A percentile compares a stretch with the other conserved stretches of the same genome.
Evolutionary conservation across 176 grass and related monocot genomes (phyloP).

Genomic region (Tillandsia leiboldiana): DNA sequence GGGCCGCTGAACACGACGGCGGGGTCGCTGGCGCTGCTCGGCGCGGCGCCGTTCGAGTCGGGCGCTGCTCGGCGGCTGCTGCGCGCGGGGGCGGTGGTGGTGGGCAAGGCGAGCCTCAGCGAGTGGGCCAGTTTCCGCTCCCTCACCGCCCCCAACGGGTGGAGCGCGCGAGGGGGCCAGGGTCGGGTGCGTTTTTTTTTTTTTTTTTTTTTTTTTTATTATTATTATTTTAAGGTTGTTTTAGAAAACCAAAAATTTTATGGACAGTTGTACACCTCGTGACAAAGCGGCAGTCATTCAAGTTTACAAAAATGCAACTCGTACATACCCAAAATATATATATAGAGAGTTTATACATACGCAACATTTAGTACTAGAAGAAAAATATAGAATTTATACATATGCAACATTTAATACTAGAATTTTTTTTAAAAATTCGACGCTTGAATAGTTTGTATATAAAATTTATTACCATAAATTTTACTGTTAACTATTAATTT

Average conservation of each 20-base stretch:
- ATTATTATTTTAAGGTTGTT: too few relatives aligned
- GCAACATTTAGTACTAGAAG: too few relatives aligned
- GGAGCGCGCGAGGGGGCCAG: constrained; percentile 47
- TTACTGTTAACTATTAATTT: background rate
- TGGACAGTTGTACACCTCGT: too few relatives aligned
- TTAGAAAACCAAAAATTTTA: too few relatives aligned
- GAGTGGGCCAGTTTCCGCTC: constrained; percentile 54
- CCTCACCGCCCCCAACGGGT: constrained; percentile 9
- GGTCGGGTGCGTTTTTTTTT: constrained; percentile 26
- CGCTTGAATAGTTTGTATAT: too few relatives aligned
- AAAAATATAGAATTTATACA: too few relatives aligned
- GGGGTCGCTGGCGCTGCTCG: constrained; percentile 52
- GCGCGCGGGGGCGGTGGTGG: constrained; percentile 41
- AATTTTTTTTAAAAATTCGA: too few relatives aligned
- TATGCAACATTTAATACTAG: too few relatives aligned
- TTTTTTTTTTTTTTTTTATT: background rate
- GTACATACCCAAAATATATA: too few relatives aligned
- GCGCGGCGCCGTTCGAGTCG: constrained; percentile 36
- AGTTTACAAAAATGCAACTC: too few relatives aligned
- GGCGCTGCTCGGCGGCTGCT: constrained; percentile 40
- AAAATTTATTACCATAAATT: background rate
- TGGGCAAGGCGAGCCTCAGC: constrained; percentile 50
- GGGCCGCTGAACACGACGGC: constrained; percentile 64
- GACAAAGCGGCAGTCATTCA: too few relatives aligned
- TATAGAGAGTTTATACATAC: too few relatives aligned